Evolutionary conservation across 2,329 filamentous ascomycete genomes (phyloP).

Genomic region (Aspergillus pseudoterreus): DNA sequence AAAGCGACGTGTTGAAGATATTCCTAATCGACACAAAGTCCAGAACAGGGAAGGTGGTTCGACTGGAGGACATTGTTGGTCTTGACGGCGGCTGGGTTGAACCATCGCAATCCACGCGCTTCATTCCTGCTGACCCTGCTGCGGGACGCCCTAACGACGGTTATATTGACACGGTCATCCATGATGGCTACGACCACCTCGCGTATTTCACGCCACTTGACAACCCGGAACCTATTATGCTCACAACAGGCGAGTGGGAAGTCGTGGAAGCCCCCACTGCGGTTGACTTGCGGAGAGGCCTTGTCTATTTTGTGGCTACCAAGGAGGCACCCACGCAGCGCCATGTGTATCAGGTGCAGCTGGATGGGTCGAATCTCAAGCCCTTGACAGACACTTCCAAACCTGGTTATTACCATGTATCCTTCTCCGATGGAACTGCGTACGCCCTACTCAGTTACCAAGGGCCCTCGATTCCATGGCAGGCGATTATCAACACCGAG

Average conservation of each 20-base stretch:
- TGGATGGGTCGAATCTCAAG: conserved; percentile 71
- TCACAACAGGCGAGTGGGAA: conserved; percentile 90
- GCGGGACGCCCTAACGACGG: conserved; percentile 78
- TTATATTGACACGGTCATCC: conserved; percentile 86
- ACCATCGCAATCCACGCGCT: conserved; percentile 79
- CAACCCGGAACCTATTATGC: conserved; percentile 72
- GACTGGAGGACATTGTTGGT: conserved; percentile 72
- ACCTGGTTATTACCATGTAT: conserved; percentile 75
- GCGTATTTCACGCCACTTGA: conserved; percentile 91
- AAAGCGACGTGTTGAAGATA: conserved; percentile 86
- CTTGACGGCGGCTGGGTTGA: conserved; percentile 99
- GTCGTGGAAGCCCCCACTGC: conserved; percentile 81
- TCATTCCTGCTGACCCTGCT: conserved; percentile 75
- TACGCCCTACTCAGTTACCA: conserved; percentile 81
- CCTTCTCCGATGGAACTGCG: conserved; percentile 77
- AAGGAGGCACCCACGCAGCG: conserved; percentile 85
- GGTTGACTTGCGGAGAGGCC: conserved; percentile 76
- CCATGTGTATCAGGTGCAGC: conserved; percentile 83
- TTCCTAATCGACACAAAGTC: conserved; percentile 75
- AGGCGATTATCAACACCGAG: conserved; percentile 83
- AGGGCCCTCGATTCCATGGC: conserved; percentile 83
- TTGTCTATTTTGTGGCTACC: conserved; percentile 87
- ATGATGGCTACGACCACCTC: conserved; percentile 83
- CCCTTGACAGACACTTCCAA: conserved; percentile 69
- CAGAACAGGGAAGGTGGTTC: conserved; percentile 72